These are phyloP conservation scores for Shiraia sp. DNA, from an alignment of 2,329 filamentous ascomycete genomes.

Conservation along the genomic window DNA sequence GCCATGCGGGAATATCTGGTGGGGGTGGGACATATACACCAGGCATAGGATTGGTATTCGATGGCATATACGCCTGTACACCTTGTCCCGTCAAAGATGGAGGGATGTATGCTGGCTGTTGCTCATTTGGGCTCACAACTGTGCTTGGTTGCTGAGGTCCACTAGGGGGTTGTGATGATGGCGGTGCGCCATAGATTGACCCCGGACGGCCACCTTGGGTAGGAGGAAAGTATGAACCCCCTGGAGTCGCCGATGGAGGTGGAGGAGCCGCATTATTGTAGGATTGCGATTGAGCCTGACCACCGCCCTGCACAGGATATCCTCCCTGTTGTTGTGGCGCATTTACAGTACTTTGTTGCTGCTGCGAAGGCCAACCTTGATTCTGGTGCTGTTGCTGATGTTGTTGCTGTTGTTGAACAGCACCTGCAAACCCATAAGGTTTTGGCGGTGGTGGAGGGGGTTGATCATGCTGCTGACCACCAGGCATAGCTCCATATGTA, in stretches of 20 bases:
- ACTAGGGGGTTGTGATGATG: conserved; percentile 15
- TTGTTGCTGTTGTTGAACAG: conserved; percentile 25
- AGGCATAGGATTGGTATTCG: conserved; percentile 40
- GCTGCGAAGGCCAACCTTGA: conserved; percentile 20
- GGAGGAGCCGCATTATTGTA: conserved; percentile 35
- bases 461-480: conserved; percentile 28
- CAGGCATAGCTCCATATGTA: conserved; percentile 39
- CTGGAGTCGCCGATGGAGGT: conserved; percentile 35
- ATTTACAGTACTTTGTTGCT: conserved; percentile 23
- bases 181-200: conserved; percentile 31
- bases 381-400: conserved; percentile 17
- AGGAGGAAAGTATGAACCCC: conserved; percentile 38
- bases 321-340: conserved; percentile 31
- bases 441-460: conserved; percentile 45
- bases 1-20: conserved; percentile 43
- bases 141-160: conserved; percentile 23
- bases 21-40: conserved; percentile 43
- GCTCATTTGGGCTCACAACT: conserved; percentile 36
- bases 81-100: conserved; percentile 39
- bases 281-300: conserved; percentile 19
- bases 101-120: conserved; percentile 38
- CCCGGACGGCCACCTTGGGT: conserved; percentile 28
- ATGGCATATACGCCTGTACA: conserved; percentile 38
- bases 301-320: conserved; percentile 20
- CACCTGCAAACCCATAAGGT: conserved; percentile 36